Evolutionary conservation across 306 rosid genomes (phyloP).

Genomic region (Acmispon strigosus): DNA sequence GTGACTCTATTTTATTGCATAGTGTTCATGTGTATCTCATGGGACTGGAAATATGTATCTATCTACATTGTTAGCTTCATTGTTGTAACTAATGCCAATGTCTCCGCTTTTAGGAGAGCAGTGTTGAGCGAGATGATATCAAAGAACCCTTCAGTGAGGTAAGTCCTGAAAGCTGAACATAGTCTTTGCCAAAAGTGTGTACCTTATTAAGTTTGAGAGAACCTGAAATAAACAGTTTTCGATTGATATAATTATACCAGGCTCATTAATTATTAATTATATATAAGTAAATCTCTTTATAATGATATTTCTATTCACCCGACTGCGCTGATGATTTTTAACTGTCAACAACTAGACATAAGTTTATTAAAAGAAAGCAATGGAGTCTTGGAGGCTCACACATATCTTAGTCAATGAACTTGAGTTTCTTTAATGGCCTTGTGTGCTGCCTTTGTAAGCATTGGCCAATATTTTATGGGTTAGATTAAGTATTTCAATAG

Average conservation of each 20-base stretch:
- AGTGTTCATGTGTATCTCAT: constrained; percentile 2
- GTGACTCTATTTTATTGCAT: not conserved
- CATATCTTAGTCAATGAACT: too few species aligned
- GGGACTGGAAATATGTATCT: constrained; percentile 11
- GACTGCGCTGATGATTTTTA: not conserved
- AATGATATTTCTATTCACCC: not conserved
- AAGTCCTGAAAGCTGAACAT: constrained; percentile 7
- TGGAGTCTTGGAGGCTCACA: not conserved
- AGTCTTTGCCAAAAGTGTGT: constrained; percentile 3
- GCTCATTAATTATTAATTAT: not conserved
- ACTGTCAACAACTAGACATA: not conserved
- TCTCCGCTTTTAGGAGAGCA: constrained; percentile 68
- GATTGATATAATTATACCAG: constrained; percentile 1
- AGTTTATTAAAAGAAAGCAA: not conserved
- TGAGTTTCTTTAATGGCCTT: too few species aligned
- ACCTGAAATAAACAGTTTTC: not conserved
- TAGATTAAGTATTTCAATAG: not conserved
- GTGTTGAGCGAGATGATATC: constrained; percentile 82
- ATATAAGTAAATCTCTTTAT: not conserved
- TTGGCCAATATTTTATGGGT: too few species aligned
- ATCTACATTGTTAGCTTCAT: not conserved
- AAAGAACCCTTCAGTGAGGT: constrained; percentile 99
- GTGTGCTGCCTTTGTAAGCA: too few species aligned
- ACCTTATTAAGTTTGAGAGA: not conserved
- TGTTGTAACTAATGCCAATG: constrained; percentile 16